Conservation (phyloP, 2,329 filamentous ascomycete genomes). For the Diaporthe longicolla region DNA sequence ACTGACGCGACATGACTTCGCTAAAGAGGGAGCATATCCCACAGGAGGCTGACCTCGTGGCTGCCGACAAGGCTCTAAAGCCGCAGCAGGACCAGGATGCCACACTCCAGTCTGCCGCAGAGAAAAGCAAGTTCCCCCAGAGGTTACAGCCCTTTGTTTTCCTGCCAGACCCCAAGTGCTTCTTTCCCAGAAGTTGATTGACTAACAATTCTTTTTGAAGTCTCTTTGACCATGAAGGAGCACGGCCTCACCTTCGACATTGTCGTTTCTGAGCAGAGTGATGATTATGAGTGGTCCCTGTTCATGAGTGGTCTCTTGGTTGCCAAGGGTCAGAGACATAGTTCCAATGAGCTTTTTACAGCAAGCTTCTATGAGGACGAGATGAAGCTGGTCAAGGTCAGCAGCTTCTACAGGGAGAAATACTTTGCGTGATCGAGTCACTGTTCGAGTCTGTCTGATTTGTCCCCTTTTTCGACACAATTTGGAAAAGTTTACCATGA, state of each 20-base stretch:
- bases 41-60: not conserved
- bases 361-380: constrained; percentile 15
- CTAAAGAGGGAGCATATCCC: not conserved
- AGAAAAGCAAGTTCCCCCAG: not conserved
- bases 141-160: not conserved
- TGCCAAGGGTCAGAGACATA: not conserved
- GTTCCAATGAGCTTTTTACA: not conserved
- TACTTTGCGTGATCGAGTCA: not conserved
- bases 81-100: not conserved
- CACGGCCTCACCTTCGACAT: constrained; percentile 17
- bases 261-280: not conserved
- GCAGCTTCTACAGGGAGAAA: not conserved
- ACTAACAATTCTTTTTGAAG: not conserved
- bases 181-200: not conserved
- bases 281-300: constrained; percentile 5
- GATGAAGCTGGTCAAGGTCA: constrained; percentile 15
- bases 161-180: no score
- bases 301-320: constrained; percentile 23
- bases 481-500: not conserved
- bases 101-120: constrained; percentile 12
- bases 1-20: not conserved
- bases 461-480: not conserved
- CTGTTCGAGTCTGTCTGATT: not conserved
- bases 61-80: not conserved
- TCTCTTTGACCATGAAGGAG: constrained; percentile 5